Conservation (phyloP, 2,329 filamentous ascomycete species). For the Aspergillus sp. region DNA sequence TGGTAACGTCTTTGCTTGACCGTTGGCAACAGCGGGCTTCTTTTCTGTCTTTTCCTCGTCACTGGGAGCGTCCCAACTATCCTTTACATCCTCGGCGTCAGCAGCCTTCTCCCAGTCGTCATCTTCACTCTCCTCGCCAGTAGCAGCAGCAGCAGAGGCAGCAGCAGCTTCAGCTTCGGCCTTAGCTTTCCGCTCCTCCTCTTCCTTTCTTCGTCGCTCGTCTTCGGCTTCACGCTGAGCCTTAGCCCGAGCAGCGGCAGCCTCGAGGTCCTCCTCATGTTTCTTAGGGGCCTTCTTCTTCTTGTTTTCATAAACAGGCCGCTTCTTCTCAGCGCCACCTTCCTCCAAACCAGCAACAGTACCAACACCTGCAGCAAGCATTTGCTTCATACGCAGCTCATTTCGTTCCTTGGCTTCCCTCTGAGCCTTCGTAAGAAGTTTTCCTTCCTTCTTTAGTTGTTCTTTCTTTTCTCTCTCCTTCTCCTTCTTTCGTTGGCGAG, state of each 20-base stretch:
- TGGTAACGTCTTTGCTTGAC: slow-evolving; percentile 1
- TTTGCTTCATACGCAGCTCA: slow-evolving; percentile 50
- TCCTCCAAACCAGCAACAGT: slow-evolving; percentile 47
- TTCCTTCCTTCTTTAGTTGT: slow-evolving; percentile 49
- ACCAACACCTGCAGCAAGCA: slow-evolving; percentile 47
- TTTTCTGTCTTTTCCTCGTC: slow-evolving; percentile 59
- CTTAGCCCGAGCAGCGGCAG: slow-evolving; percentile 48
- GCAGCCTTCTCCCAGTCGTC: slow-evolving; percentile 87
- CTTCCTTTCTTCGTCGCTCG: slow-evolving; percentile 64
- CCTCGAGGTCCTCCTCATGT: slow-evolving; percentile 56
- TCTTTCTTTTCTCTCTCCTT: slow-evolving; percentile 53
- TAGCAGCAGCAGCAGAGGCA: slow-evolving; percentile 54
- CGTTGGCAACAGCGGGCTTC: slow-evolving; percentile 18
- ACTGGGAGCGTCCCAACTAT: slow-evolving; percentile 79
- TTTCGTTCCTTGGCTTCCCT: slow-evolving; percentile 48
- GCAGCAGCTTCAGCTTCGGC: slow-evolving; percentile 70
- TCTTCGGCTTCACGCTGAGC: slow-evolving; percentile 51
- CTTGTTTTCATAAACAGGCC: slow-evolving; percentile 69
- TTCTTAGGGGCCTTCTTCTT: slow-evolving; percentile 73
- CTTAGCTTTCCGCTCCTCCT: slow-evolving; percentile 73
- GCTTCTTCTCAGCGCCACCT: slow-evolving; percentile 66
- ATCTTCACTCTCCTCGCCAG: slow-evolving; percentile 54
- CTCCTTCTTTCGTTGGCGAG: slow-evolving; percentile 48
- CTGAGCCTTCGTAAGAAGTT: slow-evolving; percentile 51
- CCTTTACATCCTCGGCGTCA: slow-evolving; percentile 77